Evolutionary conservation across 371 early-diverging fungal genomes (phyloP).

Genomic region (Gilbertella persicaria): DNA sequence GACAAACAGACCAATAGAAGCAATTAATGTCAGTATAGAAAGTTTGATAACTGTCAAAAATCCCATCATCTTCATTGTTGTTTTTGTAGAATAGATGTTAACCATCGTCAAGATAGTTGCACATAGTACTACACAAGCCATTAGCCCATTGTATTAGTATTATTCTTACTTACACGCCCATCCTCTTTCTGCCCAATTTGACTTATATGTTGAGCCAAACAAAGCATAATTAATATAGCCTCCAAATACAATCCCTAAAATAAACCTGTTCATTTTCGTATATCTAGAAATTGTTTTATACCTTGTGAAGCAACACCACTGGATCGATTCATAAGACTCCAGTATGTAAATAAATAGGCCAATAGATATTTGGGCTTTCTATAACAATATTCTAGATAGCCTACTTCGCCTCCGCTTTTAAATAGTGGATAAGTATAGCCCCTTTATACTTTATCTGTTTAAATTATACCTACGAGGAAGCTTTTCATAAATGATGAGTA

Average conservation of each 20-base stretch:
- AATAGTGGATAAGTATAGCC: neutral
- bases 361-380: slow-evolving; percentile 41
- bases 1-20: slow-evolving; percentile 30
- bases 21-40: slow-evolving; percentile 25
- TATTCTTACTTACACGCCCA: slow-evolving; percentile 36
- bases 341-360: slow-evolving; percentile 41
- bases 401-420: slow-evolving; percentile 47
- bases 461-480: slow-evolving; percentile 40
- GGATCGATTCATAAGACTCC: slow-evolving; percentile 41
- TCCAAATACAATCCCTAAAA: slow-evolving; percentile 42
- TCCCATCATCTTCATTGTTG: slow-evolving; percentile 32
- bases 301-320: slow-evolving; percentile 46
- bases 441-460: neutral
- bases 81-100: slow-evolving; percentile 35
- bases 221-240: slow-evolving; percentile 46
- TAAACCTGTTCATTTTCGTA: neutral
- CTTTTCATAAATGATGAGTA: slow-evolving; percentile 4
- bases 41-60: slow-evolving; percentile 34
- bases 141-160: neutral
- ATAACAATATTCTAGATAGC: slow-evolving; percentile 44
- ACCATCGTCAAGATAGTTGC: slow-evolving; percentile 27
- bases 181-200: slow-evolving; percentile 33
- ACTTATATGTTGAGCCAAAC: slow-evolving; percentile 33
- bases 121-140: slow-evolving; percentile 23
- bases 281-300: neutral